Evolutionary conservation across 2,329 filamentous ascomycete species (phyloP).

Genomic region (Simplicillium aogashimaense): DNA sequence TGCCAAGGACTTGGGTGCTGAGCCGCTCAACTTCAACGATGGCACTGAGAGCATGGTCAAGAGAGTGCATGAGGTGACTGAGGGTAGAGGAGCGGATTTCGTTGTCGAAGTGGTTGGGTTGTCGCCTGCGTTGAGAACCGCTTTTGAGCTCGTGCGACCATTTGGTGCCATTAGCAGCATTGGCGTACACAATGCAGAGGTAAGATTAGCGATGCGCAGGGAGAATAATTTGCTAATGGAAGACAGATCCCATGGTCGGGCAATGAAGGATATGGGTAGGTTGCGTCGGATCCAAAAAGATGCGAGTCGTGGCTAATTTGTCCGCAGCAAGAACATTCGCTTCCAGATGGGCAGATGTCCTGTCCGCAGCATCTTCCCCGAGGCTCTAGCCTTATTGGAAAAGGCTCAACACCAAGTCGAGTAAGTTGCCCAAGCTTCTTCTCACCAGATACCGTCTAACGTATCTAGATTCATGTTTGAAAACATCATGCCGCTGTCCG

Average conservation of each 20-base stretch:
- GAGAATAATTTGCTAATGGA: constrained; percentile 11
- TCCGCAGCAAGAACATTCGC: constrained; percentile 56
- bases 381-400: constrained; percentile 54
- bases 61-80: constrained; percentile 64
- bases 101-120: constrained; percentile 72
- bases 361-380: constrained; percentile 58
- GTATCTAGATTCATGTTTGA: constrained; percentile 62
- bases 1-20: constrained; percentile 66
- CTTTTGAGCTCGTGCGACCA: constrained; percentile 60
- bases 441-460: constrained; percentile 1
- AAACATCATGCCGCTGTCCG: constrained; percentile 59
- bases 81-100: constrained; percentile 75
- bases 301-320: too few relatives aligned
- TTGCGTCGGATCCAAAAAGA: constrained; percentile 3
- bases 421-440: constrained; percentile 32
- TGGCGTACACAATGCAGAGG: constrained; percentile 66
- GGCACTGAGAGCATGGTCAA: constrained; percentile 55
- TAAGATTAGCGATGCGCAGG: constrained; percentile 20
- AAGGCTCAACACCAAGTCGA: constrained; percentile 56
- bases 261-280: constrained; percentile 49
- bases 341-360: constrained; percentile 71
- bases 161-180: constrained; percentile 68
- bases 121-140: constrained; percentile 58
- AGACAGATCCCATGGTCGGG: constrained; percentile 57
- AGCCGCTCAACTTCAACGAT: constrained; percentile 69